These are phyloP conservation scores for Ceratocystis cacaofunesta DNA, from an alignment of 2,329 filamentous ascomycete species.

Conservation along the genomic window DNA sequence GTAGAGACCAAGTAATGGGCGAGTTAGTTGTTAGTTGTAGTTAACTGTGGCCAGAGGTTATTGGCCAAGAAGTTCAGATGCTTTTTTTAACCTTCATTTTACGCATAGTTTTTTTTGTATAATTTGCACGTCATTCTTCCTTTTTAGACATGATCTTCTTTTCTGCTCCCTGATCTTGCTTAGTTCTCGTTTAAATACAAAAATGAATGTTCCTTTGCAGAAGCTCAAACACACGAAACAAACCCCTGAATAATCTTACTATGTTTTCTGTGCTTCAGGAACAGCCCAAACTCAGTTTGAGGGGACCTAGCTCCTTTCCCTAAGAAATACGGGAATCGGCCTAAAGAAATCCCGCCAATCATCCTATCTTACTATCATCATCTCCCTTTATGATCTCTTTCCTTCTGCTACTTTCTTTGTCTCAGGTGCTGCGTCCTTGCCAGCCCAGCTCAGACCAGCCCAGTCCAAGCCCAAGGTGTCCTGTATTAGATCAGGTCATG, in stretches of 20 bases:
- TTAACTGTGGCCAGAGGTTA: too few species aligned
- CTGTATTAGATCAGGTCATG: not conserved
- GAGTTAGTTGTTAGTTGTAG: too few species aligned
- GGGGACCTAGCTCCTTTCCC: not conserved
- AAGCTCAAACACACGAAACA: not conserved
- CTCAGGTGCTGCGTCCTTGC: not conserved
- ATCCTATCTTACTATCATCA: too few species aligned
- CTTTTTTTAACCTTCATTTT: not conserved
- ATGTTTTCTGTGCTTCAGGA: not conserved
- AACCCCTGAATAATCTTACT: not conserved
- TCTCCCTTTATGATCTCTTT: too few species aligned
- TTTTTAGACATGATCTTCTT: not conserved
- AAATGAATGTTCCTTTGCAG: not conserved
- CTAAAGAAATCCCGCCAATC: too few species aligned
- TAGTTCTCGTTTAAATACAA: not conserved
- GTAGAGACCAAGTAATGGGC: too few species aligned
- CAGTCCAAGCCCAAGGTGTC: not conserved
- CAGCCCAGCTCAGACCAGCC: not conserved
- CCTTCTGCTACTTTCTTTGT: not conserved
- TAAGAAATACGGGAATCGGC: too few species aligned
- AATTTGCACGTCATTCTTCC: not conserved
- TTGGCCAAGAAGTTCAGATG: not conserved
- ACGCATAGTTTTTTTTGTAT: not conserved
- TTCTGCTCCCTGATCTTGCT: too few species aligned
- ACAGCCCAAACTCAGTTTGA: not conserved